Evolutionary conservation across 371 early-diverging fungal species (phyloP), one percentile per base, ranked within the genome.

Genomic region (Furculomyces boomerangus): DNA sequence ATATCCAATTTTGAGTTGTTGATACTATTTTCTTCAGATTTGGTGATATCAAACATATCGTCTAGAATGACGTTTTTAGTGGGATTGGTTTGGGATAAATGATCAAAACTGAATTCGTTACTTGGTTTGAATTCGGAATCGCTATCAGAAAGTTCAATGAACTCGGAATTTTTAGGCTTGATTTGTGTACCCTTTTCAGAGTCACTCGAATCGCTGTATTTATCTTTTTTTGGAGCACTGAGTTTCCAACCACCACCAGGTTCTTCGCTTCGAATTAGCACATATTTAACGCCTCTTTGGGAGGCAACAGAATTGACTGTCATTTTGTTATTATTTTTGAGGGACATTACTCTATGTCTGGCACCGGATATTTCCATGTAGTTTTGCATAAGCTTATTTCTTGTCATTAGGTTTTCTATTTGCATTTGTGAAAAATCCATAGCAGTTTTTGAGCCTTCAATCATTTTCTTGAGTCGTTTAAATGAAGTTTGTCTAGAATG

Each of bases 371-470:
- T 78, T 24, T 75, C 67, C 32, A 86, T 65, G 35, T 83, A 61
- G 51, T 82, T 76, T 60, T 91, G 86, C 0, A 87, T 93, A 62
- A 93, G 73, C n/a, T 71, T 73, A 60, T 92, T 91, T 28, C 98
- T 71, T 51, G 81, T 77, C 30, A 88, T 77, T 16, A 94, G 71
- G 28, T 83, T 72, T 20, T 85, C 72, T 56, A 97, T 90, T 62
- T 97, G 98, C 40, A 84, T 72, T 50, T 83, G 75, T 41, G 89
- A 88, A 63, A 97, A 97, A 54, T 91, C 94, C 45, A 84, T 57
- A 0, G 90, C 80, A 0, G 79, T 83, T 24, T 71, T 59, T 7
- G 86, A 76, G 3, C 72, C 65, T 28, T 76, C 63, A 0, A 80
- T 59, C 86, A 90, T 85, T 31, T 76, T 68, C 56, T 86, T 76